Evolutionary conservation across 1,139 yeast genomes (phyloP).

Genomic region (Sugiyamaella neomexicana): DNA sequence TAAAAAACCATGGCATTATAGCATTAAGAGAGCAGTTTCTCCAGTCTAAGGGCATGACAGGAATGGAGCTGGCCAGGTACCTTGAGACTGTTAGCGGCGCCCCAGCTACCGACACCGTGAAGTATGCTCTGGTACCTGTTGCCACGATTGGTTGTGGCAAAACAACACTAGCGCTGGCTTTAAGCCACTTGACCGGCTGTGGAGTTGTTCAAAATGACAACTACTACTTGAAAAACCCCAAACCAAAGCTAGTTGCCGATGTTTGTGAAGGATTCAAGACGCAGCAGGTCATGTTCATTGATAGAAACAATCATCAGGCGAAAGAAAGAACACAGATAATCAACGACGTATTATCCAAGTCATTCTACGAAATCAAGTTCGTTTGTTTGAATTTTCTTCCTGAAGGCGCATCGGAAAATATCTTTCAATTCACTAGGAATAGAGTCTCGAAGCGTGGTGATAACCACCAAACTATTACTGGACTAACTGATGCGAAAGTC

Average conservation of each 20-base stretch:
- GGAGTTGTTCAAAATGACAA: slow-evolving; percentile 86
- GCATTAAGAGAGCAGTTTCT: slow-evolving; percentile 64
- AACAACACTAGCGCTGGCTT: slow-evolving; percentile 72
- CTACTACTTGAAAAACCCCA: slow-evolving; percentile 48
- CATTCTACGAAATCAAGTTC: slow-evolving; percentile 45
- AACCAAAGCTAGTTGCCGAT: slow-evolving; percentile 50
- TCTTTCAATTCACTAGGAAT: slow-evolving; percentile 48
- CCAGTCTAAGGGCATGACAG: slow-evolving; percentile 48
- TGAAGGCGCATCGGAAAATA: slow-evolving; percentile 32
- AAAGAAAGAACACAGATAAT: slow-evolving; percentile 71
- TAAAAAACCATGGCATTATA: slow-evolving; percentile 71
- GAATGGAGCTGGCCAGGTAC: slow-evolving; percentile 43
- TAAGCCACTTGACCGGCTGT: slow-evolving; percentile 61
- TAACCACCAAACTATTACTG: slow-evolving; percentile 79
- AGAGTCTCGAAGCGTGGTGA: slow-evolving; percentile 76
- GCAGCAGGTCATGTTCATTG: slow-evolving; percentile 63
- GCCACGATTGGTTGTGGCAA: slow-evolving; percentile 97
- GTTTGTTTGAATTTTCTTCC: slow-evolving; percentile 73
- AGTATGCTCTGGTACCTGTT: slow-evolving; percentile 72
- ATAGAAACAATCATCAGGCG: slow-evolving; percentile 76
- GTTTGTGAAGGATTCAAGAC: slow-evolving; percentile 47
- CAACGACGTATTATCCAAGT: slow-evolving; percentile 44
- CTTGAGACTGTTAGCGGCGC: slow-evolving; percentile 13
- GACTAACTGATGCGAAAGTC: slow-evolving; percentile 51
- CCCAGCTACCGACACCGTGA: slow-evolving; percentile 28